Base-by-base conservation (phyloP, 2,329 filamentous ascomycete genomes). In the Trichophyton simii region DNA sequence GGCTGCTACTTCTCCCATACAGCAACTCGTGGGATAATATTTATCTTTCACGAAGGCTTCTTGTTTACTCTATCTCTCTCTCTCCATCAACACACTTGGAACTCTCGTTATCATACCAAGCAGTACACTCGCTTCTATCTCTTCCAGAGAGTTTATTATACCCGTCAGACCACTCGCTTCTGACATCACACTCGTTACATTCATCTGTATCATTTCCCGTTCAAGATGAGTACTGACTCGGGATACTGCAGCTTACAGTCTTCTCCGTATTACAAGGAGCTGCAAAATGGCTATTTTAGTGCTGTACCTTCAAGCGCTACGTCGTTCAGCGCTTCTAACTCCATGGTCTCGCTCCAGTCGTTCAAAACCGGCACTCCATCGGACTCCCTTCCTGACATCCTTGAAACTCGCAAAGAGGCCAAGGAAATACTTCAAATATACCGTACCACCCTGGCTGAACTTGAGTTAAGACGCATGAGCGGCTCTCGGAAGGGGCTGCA, bases 381-480 rank as follows among this genome's bases (percentile, higher is more conserved):
- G 7, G 50, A 34, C 8, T 54, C 11, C 5, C 65, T 6, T 54
- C 68, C 15, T 57, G 66, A 54, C 60, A 66, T 44, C 66, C 66
- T 4, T 22, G 20, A 52, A 11, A 22, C 46, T 13, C 68, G 69
- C 22, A 58, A 61, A 6, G 64, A 65, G 42, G 69, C 68, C 13
- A 58, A 67, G 8, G 60, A 67, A 13, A 67, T 69, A 7, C 67
- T 72, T 20, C 48, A 58, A 5, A 64, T 66, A 28, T 72, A 69
- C 61, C 68, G 69, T 34, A 63, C 65, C 22, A 64, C 69, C 52
- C 68, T 72, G 46, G 63, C 67, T 5, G 64, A 63, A 3, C 67
- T 71, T 5, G 71, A 72, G 57, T 34, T 71, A 20, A 71, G 66
- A 1, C 69, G 71, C 15, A 67, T 72, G 60, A 65, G 66, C 62